phyloP scores from a whole-genome alignment of 1,284 basidiomycete species.

The Rhodotorula glutinis region DNA sequence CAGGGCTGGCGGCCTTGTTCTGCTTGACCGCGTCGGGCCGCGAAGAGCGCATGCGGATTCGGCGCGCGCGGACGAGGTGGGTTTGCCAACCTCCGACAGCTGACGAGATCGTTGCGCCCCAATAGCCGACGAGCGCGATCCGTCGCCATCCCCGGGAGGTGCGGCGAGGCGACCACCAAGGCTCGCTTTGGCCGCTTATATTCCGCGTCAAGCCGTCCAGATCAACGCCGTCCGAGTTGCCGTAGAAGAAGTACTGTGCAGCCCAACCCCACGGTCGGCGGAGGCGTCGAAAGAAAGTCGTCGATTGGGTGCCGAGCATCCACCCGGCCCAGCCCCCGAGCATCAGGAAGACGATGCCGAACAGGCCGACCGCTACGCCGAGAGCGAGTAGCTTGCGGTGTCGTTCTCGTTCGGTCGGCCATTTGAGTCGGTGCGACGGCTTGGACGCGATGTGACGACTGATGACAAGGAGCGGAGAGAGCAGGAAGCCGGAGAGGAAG shows the following conservation, averaged over 20 bases:
- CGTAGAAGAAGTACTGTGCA: constrained; percentile 58
- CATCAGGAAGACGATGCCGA: constrained; percentile 75
- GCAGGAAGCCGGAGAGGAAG: constrained; percentile 82
- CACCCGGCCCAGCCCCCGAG: constrained; percentile 90
- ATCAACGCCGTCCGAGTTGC: constrained; percentile 58
- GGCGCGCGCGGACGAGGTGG: constrained; percentile 70
- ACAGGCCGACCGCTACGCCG: constrained; percentile 76
- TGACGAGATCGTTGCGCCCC: constrained; percentile 70
- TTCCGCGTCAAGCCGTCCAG: not conserved
- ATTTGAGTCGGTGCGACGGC: constrained; percentile 76
- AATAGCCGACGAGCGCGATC: constrained; percentile 74
- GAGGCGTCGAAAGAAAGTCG: constrained; percentile 12
- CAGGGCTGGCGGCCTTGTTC: too few relatives aligned
- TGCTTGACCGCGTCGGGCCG: not conserved
- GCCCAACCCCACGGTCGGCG: constrained; percentile 78
- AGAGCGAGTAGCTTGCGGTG: constrained; percentile 80
- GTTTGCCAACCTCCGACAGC: constrained; percentile 92
- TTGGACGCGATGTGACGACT: constrained; percentile 89
- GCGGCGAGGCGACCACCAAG: constrained; percentile 1
- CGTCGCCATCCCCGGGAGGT: constrained; percentile 64
- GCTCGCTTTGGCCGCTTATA: constrained; percentile 9
- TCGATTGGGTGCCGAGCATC: constrained; percentile 73
- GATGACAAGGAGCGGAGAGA: constrained; percentile 90
- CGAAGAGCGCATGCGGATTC: constrained; percentile 51
- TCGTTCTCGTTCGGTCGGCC: constrained; percentile 79